Evolutionary conservation across 768 basidiomycete genomes (phyloP), one percentile per base, ranked within the genome.

Genomic region (Trametes elegans): DNA sequence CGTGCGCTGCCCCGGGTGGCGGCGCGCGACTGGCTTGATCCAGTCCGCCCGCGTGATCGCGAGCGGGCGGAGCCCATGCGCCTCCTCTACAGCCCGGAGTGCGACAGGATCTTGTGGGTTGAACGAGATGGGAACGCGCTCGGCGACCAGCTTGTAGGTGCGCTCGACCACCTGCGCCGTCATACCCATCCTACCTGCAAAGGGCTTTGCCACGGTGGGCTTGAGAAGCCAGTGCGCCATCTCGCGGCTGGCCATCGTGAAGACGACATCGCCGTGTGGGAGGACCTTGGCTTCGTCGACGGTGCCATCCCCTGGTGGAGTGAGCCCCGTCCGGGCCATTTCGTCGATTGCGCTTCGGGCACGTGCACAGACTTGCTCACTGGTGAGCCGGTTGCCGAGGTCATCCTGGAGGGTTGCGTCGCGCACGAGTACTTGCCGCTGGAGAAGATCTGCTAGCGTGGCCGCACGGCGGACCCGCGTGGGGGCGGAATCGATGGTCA

Each of bases 1-100:
- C 0, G 52, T 49, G 9, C 39, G 32, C 50, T 71, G 73, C 0
- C 31, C 38, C n/a, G n/a, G n/a, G n/a, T n/a, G n/a, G n/a, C n/a
- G n/a, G n/a, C n/a, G n/a, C n/a, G n/a, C n/a, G n/a, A n/a, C n/a
- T n/a, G n/a, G n/a, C n/a, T n/a, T n/a, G n/a, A n/a, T n/a, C n/a
- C n/a, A n/a, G n/a, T n/a, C n/a, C n/a, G n/a, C n/a, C n/a, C n/a
- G n/a, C n/a, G n/a, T n/a, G n/a, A n/a, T n/a, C n/a, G n/a, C n/a
- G 6, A 18, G 26, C 0, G 11, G 7, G 1, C 66, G 57, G 26
- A 46, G 45, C 5, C 14, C 29, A 13, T 46, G 28, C 2, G 29
- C n/a, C 16, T 7, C 8, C 18, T 46, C 45, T 1, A 46, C n/a
- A 2, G 7, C 29, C 11, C 45, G 45, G 16, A 46, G 45, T 14